Percentiles rank a stretch among this genome's conserved stretches.
phyloP scores from a whole-genome alignment of 2,329 filamentous ascomycete genomes.

The Aureobasidium sp. region DNA sequence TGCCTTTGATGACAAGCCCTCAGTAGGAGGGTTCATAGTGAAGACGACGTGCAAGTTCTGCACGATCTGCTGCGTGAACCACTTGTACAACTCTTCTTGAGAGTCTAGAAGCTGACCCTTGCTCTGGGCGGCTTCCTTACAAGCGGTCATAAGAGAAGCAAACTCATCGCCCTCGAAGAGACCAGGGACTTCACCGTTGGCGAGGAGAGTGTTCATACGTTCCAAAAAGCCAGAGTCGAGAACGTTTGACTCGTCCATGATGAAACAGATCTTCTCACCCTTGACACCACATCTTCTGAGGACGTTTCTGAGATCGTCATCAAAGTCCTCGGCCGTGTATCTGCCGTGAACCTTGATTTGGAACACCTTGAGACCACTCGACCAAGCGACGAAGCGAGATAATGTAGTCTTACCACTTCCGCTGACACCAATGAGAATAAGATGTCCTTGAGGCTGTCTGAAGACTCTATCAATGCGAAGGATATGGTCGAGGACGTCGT shows the following conservation, averaged over 20 bases:
- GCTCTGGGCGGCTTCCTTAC: slow-evolving; percentile 94
- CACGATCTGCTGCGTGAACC: slow-evolving; percentile 99
- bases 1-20: slow-evolving; percentile 88
- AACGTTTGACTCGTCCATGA: slow-evolving; percentile 99
- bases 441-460: slow-evolving; percentile 92
- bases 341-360: slow-evolving; percentile 99
- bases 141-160: slow-evolving; percentile 96
- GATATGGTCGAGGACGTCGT: slow-evolving; percentile 96
- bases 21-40: slow-evolving; percentile 98
- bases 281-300: slow-evolving; percentile 91
- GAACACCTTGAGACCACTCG: slow-evolving; percentile 98
- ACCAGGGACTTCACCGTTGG: slow-evolving; percentile 98
- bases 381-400: slow-evolving; percentile 98
- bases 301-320: slow-evolving; percentile 92
- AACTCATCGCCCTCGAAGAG: slow-evolving; percentile 99
- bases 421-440: slow-evolving; percentile 97
- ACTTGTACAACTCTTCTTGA: slow-evolving; percentile 99
- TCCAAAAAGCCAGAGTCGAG: slow-evolving; percentile 97
- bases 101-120: slow-evolving; percentile 94
- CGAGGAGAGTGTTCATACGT: slow-evolving; percentile 96
- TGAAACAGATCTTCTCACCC: slow-evolving; percentile 99
- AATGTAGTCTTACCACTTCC: slow-evolving; percentile 97
- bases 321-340: slow-evolving; percentile 97
- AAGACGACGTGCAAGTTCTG: slow-evolving; percentile 99
- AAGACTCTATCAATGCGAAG: slow-evolving; percentile 98